Evolutionary conservation across 345 rosid genomes (phyloP).

Genomic region (Eutrema japonicum): DNA sequence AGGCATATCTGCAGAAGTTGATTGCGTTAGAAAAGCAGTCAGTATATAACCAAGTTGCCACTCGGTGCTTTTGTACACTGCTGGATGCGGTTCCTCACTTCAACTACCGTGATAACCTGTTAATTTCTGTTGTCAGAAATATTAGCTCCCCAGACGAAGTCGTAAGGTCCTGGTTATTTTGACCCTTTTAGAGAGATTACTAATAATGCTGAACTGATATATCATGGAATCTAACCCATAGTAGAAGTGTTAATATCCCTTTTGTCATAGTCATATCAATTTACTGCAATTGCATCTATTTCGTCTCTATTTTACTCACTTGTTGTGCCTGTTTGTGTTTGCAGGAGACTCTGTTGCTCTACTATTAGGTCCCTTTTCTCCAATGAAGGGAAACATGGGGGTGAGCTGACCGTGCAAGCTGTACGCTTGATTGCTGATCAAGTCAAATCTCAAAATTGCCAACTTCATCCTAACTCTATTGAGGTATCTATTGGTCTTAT

Average conservation of each 20-base stretch:
- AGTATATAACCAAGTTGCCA: constrained; percentile 63
- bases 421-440: constrained; percentile 79
- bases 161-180: constrained; percentile 58
- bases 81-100: constrained; percentile 92
- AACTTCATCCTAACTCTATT: constrained; percentile 84
- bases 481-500: constrained; percentile 54
- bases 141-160: constrained; percentile 80
- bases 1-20: constrained; percentile 83
- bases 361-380: constrained; percentile 76
- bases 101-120: constrained; percentile 75
- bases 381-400: constrained; percentile 87
- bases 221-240: constrained; percentile 17
- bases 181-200: constrained; percentile 8
- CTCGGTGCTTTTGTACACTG: constrained; percentile 76
- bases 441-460: constrained; percentile 79
- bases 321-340: constrained; percentile 32
- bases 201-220: constrained; percentile 1
- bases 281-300: neutral
- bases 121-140: constrained; percentile 70
- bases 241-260: constrained; percentile 16
- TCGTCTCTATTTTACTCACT: constrained; percentile 12
- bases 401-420: constrained; percentile 81
- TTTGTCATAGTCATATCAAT: constrained; percentile 7
- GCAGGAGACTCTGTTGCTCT: constrained; percentile 82
- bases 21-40: constrained; percentile 58